Base-by-base conservation (phyloP, 257 asterid genomes). In the Forsythia suspensa region DNA sequence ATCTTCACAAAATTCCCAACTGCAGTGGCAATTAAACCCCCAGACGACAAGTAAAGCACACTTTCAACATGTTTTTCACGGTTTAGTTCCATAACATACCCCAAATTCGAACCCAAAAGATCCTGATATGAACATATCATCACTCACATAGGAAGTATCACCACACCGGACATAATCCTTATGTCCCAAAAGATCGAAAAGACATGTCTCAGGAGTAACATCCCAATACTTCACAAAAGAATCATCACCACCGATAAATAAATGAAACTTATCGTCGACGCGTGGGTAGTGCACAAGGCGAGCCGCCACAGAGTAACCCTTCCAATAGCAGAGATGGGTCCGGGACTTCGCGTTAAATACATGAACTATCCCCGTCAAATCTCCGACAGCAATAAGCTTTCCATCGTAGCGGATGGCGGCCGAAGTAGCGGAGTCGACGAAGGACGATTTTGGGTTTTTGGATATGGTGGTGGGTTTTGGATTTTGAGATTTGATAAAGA, bases 211-310 rank as follows among this genome's bases (percentile, higher is more conserved):
- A 3, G 91, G 77, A 3, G 90, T 76, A 12, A 95, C 90, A 41
- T 95, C 98, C 99, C 98, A 92, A 81, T 91, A 92, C 90, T 94
- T 94, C 9, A 95, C 99, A 10, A 95, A 73, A 15, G 97, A 92
- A 51, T 95, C 99, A 42, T 96, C 99, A 1, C 95, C 98, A 57
- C 97, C 97, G 0, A 97, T 91, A 72, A 92, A 92, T 10, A 96
- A 85, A 46, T 94, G 99, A 24, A 91, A 82, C 87, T 94, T 96
- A 76, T 96, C 99, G 18, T 80, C 75, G 10, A 81, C 76, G 41
- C 91, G 88, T 0, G 99, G 97, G 84, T 91, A 93, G 39, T 81
- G 77, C 2, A 90, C 97, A 11, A 82, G 80, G 42, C 89, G 97
- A 0, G 91, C 94, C 3, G 97, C 89, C 4, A 96, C 93, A 0